Evolutionary conservation across 208 protist genomes (phyloP).

Genomic region (Lotmaria passim): DNA sequence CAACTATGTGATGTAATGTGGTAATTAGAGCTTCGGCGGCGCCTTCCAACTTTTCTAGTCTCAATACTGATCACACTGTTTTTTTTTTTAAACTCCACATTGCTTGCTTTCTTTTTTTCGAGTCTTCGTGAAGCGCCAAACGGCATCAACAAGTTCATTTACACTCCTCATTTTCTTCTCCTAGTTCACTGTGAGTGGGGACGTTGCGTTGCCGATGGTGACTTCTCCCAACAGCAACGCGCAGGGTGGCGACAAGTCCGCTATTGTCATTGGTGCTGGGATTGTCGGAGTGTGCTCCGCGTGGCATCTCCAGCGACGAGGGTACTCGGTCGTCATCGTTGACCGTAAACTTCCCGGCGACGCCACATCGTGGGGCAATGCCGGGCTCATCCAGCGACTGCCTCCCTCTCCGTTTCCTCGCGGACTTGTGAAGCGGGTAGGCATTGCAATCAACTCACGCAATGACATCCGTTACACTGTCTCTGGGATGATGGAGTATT

Average conservation of each 20-base stretch:
- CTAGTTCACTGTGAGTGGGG: too few species aligned
- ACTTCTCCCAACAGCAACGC: neutral
- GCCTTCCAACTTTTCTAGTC: too few species aligned
- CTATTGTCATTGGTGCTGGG: conserved; percentile 13
- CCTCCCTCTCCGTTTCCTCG: conserved; percentile 22
- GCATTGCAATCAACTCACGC: conserved; percentile 18
- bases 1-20: too few species aligned
- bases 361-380: conserved; percentile 31
- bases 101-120: too few species aligned
- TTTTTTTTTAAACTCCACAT: too few species aligned
- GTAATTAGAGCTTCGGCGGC: too few species aligned
- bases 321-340: conserved; percentile 24
- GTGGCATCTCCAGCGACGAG: conserved; percentile 28
- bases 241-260: neutral
- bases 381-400: conserved; percentile 31
- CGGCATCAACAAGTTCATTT: too few species aligned
- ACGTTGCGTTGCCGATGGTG: neutral
- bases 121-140: too few species aligned
- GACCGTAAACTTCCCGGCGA: conserved; percentile 28
- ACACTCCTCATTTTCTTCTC: too few species aligned
- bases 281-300: conserved; percentile 35
- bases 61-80: too few species aligned
- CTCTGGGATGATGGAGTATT: conserved; percentile 19
- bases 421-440: neutral
- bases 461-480: conserved; percentile 21